Conservation (phyloP, 176 grass and related monocot genomes). For the bread wheat (Triticum aestivum) region DNA sequence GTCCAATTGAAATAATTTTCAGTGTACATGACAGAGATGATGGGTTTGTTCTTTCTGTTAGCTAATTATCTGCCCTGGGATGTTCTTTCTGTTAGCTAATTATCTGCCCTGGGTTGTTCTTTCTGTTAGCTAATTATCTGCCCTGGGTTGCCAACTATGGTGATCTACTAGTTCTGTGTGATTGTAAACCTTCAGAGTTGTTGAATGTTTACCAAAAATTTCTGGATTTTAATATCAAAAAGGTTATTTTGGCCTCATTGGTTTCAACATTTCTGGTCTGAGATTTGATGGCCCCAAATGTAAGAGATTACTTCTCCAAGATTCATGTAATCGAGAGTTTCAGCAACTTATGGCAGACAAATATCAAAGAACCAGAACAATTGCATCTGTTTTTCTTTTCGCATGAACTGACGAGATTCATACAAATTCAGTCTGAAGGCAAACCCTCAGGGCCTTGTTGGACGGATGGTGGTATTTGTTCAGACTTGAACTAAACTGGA, state of each 20-base stretch:
- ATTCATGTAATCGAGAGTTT: not conserved
- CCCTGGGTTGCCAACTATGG: not conserved
- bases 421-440: not conserved
- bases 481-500: not conserved
- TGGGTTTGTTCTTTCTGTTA: not conserved
- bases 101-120: not conserved
- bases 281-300: not conserved
- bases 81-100: not conserved
- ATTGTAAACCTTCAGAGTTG: not conserved
- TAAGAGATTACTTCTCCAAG: not conserved
- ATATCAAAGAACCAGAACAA: not conserved
- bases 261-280: not conserved
- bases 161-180: not conserved
- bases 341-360: not conserved
- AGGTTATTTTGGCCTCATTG: not conserved
- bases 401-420: not conserved
- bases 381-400: not conserved
- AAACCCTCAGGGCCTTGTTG: not conserved
- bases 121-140: slow-evolving; percentile 1
- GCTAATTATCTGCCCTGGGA: not conserved
- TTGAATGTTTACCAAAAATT: not conserved
- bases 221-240: not conserved
- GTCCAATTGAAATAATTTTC: slow-evolving; percentile 25
- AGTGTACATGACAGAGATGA: not conserved
- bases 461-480: not conserved